A percentile compares a stretch with the other conserved stretches of the same genome.
Evolutionary conservation across 2,329 filamentous ascomycete species (phyloP).

Genomic region (Fusarium secorum): DNA sequence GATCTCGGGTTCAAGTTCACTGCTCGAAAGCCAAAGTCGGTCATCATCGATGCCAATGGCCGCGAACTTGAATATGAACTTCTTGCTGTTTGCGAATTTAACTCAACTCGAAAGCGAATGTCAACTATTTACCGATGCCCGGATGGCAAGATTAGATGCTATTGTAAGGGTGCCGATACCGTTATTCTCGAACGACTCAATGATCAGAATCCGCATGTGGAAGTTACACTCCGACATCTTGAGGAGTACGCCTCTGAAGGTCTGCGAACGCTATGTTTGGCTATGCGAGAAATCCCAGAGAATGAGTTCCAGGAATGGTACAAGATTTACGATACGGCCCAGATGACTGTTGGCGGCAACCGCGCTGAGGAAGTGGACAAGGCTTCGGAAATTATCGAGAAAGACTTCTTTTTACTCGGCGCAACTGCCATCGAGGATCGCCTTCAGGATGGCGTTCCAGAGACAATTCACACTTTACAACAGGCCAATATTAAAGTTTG

Average conservation of each 20-base stretch:
- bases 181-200: constrained; percentile 93
- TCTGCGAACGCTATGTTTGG: constrained; percentile 90
- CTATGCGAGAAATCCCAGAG: constrained; percentile 92
- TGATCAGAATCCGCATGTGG: constrained; percentile 83
- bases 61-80: constrained; percentile 84
- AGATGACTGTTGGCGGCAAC: constrained; percentile 90
- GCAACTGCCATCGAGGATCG: constrained; percentile 98
- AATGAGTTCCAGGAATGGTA: constrained; percentile 89
- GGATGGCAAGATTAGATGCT: constrained; percentile 91
- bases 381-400: constrained; percentile 93
- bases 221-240: constrained; percentile 90
- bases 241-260: constrained; percentile 98
- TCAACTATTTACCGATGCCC: constrained; percentile 96
- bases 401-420: constrained; percentile 87
- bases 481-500: constrained; percentile 98
- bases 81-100: constrained; percentile 98
- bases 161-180: constrained; percentile 96
- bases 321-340: constrained; percentile 83
- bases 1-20: constrained; percentile 87
- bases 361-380: constrained; percentile 96
- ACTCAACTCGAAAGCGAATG: constrained; percentile 93
- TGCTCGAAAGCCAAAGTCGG: constrained; percentile 86
- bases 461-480: constrained; percentile 97
- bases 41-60: constrained; percentile 81
- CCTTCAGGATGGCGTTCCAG: constrained; percentile 94